Base-by-base conservation (phyloP, 176 grass and related monocot species). In the Avena eriantha region DNA sequence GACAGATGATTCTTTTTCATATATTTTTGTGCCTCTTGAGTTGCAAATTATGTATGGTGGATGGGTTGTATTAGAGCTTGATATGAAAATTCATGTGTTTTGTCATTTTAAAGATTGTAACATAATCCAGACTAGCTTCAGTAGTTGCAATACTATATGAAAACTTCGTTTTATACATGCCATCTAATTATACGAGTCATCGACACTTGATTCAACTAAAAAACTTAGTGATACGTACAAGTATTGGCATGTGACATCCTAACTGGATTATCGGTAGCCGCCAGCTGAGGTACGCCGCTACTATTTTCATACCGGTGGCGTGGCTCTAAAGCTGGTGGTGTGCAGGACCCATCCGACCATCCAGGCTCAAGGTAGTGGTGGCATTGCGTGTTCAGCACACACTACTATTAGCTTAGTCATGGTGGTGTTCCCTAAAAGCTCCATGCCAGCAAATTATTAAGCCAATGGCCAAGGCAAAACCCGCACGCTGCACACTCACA, bases 161-260 rank as follows among this genome's bases (percentile, higher is more conserved):
- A 26, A 60, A 75, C 45, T 75, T 80, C 35, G 16, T 73, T 65
- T 55, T 48, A 29, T 29, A 49, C 5, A 48, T 49, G 71, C 1
- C 45, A 46, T 86, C 13, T 69, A 70, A 82, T 48, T 47, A 31
- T 54, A 64, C 51, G 21, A 49, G 45, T 8, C 47, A 29, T 14
- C 36, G 8, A 4, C 24, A 78, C n/a, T 46, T 33, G 74, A 86
- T 78, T 86, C 59, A 77, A 3, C 39, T 12, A 51, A 31, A 41
- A 19, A 80, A 26, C 79, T 26, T 68, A 75, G 39, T 45, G 53
- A 7, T 29, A 29, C 29, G 2, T 53, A 3, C 35, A 84, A 64
- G n/a, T 64, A 79, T 23, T 0, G 0, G 1, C 12, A 10, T 22
- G 36, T 57, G 35, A 66, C 54, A 19, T n/a, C 21, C 8, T 18